Evolutionary conservation across 106 monocot species (phyloP).

Genomic region (Iris macrosiphon): DNA sequence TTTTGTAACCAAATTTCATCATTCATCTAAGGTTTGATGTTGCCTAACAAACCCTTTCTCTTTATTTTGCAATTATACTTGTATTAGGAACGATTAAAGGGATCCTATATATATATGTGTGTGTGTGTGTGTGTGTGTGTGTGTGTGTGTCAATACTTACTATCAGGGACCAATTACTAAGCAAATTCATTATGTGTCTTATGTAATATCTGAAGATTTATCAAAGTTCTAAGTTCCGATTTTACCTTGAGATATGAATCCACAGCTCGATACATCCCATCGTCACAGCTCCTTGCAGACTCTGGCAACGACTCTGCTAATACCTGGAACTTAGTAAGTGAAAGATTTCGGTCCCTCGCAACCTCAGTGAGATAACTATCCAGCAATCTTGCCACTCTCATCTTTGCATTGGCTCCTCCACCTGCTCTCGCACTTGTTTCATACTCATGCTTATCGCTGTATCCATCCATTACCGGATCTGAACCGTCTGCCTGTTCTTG

Average conservation of each 20-base stretch:
- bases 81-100: no score
- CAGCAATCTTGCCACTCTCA: slow-evolving; percentile 70
- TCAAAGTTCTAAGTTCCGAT: not conserved
- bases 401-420: slow-evolving; percentile 49
- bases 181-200: no score
- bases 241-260: slow-evolving; percentile 93
- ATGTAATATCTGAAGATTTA: no score
- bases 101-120: no score
- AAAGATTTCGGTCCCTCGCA: slow-evolving; percentile 73
- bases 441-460: slow-evolving; percentile 10
- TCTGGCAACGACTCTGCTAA: slow-evolving; percentile 89
- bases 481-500: slow-evolving; percentile 70
- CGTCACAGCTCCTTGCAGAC: slow-evolving; percentile 82
- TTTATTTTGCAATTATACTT: no score
- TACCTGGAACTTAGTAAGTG: slow-evolving; percentile 90
- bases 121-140: no score
- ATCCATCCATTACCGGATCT: slow-evolving; percentile 31
- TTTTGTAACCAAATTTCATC: no score
- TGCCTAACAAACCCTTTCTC: no score
- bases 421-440: not conserved
- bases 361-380: slow-evolving; percentile 96
- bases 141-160: no score
- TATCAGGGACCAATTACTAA: no score
- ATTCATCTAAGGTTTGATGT: no score
- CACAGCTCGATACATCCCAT: slow-evolving; percentile 82